Evolutionary conservation across 1,284 basidiomycete genomes (phyloP).

Genomic region (Tremellales sp.): DNA sequence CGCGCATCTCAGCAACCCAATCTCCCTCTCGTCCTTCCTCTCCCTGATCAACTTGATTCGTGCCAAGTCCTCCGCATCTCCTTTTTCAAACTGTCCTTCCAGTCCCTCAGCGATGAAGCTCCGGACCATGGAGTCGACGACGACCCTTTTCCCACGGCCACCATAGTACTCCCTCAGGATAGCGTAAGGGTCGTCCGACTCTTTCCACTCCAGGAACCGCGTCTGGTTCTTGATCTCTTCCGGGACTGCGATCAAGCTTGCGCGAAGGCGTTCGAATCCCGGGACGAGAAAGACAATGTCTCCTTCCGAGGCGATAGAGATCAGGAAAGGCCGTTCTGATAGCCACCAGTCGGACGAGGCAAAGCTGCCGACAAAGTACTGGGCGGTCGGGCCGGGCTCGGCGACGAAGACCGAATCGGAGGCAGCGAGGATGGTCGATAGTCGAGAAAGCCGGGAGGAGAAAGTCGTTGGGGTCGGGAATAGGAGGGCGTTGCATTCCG

Average conservation of each 20-base stretch:
- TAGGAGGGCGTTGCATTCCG: slow-evolving; percentile 13
- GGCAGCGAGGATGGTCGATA: not conserved
- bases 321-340: slow-evolving; percentile 71
- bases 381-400: slow-evolving; percentile 67
- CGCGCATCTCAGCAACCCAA: slow-evolving; percentile 68
- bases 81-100: slow-evolving; percentile 20
- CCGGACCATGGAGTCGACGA: slow-evolving; percentile 63
- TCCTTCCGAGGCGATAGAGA: slow-evolving; percentile 55
- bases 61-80: slow-evolving; percentile 51
- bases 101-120: slow-evolving; percentile 54
- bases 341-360: slow-evolving; percentile 57
- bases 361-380: slow-evolving; percentile 70
- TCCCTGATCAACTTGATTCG: slow-evolving; percentile 64
- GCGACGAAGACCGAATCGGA: slow-evolving; percentile 51
- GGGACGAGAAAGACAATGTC: slow-evolving; percentile 66
- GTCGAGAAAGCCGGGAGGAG: slow-evolving; percentile 12
- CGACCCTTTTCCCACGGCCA: slow-evolving; percentile 35
- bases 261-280: slow-evolving; percentile 68
- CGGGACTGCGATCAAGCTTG: slow-evolving; percentile 56
- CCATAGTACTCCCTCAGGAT: slow-evolving; percentile 54
- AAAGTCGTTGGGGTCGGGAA: slow-evolving; percentile 10
- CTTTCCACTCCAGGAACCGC: slow-evolving; percentile 66
- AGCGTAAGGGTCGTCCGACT: slow-evolving; percentile 66
- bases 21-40: slow-evolving; percentile 66
- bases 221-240: slow-evolving; percentile 46